A percentile compares a stretch with the other conserved stretches of the same genome.
phyloP scores from a whole-genome alignment of 306 rosid genomes.

The Acmispon strigosus region DNA sequence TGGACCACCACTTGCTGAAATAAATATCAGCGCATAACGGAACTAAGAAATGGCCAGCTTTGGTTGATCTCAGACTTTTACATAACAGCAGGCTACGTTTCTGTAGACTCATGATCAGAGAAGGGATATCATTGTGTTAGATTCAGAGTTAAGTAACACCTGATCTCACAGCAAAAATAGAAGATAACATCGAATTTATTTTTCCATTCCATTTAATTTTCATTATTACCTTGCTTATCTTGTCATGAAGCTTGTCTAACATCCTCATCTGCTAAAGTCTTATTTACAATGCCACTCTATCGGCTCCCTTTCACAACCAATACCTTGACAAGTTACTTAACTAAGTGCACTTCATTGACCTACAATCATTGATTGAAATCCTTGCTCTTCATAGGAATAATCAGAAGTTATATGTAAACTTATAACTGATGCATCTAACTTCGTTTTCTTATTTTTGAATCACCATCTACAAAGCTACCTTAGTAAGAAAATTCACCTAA shows the following conservation, averaged over 20 bases:
- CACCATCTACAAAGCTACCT: no score
- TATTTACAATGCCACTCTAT: not conserved
- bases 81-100: not conserved
- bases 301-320: not conserved
- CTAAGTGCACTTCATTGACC: not conserved
- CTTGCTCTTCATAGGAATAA: not conserved
- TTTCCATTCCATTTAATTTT: not conserved
- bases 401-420: not conserved
- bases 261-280: not conserved
- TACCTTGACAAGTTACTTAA: not conserved
- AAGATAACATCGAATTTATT: not conserved
- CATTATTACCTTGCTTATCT: not conserved
- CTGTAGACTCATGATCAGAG: not conserved
- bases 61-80: not conserved
- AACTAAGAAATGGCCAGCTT: not conserved
- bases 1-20: not conserved
- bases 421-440: not conserved
- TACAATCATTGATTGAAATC: not conserved
- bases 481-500: no score
- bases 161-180: not conserved
- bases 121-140: not conserved
- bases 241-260: not conserved
- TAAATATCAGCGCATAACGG: not conserved
- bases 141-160: not conserved
- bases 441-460: not conserved